These are phyloP conservation scores for Curvularia spicifera DNA, from an alignment of 2,329 filamentous ascomycete genomes.

Conservation along the genomic window DNA sequence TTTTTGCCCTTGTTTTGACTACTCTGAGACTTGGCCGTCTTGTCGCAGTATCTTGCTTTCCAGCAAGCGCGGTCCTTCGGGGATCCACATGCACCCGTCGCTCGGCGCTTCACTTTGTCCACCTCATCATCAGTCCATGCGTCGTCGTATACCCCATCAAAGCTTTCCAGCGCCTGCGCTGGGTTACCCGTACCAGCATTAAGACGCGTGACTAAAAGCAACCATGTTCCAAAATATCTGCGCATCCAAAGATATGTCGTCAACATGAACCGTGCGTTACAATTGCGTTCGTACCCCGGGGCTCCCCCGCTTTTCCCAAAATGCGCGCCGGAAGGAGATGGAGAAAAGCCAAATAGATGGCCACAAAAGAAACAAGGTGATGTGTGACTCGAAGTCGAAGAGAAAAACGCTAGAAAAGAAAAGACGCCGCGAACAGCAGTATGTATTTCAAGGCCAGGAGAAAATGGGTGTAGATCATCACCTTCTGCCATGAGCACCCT, in stretches of 20 bases:
- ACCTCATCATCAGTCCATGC: conserved; percentile 28
- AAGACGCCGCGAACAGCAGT: conserved; percentile 14
- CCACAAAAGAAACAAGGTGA: conserved; percentile 25
- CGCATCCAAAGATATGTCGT: conserved; percentile 19
- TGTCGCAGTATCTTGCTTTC: conserved; percentile 22
- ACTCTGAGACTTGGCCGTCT: conserved; percentile 18
- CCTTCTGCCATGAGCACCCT: conserved; percentile 16
- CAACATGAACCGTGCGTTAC: conserved; percentile 15
- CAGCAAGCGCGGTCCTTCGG: conserved; percentile 24
- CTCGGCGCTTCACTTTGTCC: conserved; percentile 23
- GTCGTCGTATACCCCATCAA: conserved; percentile 35
- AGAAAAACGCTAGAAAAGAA: conserved; percentile 11
- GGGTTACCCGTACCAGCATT: conserved; percentile 31
- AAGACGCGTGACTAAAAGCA: conserved; percentile 37
- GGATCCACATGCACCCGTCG: conserved; percentile 30
- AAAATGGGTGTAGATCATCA: conserved; percentile 24
- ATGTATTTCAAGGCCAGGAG: conserved; percentile 13
- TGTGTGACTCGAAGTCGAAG: conserved; percentile 5
- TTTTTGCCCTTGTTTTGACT: conserved; percentile 16
- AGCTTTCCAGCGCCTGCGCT: conserved; percentile 43
- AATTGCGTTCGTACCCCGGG: conserved; percentile 18
- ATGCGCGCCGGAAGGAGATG: conserved; percentile 27
- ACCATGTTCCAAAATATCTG: conserved; percentile 21
- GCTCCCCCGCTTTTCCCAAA: conserved; percentile 20
- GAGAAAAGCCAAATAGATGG: conserved; percentile 20